Evolutionary conservation across 2,329 filamentous ascomycete genomes (phyloP).

Genomic region (Penicillium sp.): DNA sequence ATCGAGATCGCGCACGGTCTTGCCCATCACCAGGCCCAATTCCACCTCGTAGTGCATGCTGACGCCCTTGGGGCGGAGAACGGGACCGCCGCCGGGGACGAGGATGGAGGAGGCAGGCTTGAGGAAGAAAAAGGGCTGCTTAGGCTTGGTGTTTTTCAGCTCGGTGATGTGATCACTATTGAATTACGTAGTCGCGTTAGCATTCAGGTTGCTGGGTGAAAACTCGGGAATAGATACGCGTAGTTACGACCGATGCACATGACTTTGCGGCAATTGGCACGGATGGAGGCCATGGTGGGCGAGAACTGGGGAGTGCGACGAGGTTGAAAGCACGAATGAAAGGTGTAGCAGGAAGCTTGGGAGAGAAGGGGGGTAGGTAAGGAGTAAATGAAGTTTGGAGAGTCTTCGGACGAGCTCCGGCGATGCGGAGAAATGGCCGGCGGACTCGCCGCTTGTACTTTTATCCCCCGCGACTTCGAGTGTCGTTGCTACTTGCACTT

Average conservation of each 20-base stretch:
- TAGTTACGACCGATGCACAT: slow-evolving; percentile 96
- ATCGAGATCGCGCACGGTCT: slow-evolving; percentile 69
- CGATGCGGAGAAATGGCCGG: slow-evolving; percentile 25
- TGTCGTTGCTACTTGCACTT: background rate
- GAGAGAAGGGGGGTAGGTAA: background rate
- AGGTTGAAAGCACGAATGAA: background rate
- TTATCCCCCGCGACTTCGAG: background rate
- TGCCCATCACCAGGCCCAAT: slow-evolving; percentile 82
- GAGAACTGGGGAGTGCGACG: slow-evolving; percentile 16
- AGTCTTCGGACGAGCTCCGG: slow-evolving; percentile 17
- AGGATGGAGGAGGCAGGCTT: slow-evolving; percentile 88
- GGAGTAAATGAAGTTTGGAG: background rate
- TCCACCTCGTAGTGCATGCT: slow-evolving; percentile 94
- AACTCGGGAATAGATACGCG: slow-evolving; percentile 49
- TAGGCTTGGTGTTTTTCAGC: slow-evolving; percentile 78
- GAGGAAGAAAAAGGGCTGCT: slow-evolving; percentile 98
- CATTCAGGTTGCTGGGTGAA: background rate
- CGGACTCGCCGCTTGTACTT: background rate
- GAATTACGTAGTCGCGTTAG: background rate
- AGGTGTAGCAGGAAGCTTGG: background rate
- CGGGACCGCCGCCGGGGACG: slow-evolving; percentile 69
- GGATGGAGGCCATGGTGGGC: slow-evolving; percentile 44
- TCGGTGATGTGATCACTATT: slow-evolving; percentile 85
- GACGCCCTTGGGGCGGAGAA: slow-evolving; percentile 76
- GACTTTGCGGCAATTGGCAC: slow-evolving; percentile 62